Evolutionary conservation across 2,329 filamentous ascomycete genomes (phyloP), one percentile per base, ranked within the genome.

Genomic region (Penicillium palitans): DNA sequence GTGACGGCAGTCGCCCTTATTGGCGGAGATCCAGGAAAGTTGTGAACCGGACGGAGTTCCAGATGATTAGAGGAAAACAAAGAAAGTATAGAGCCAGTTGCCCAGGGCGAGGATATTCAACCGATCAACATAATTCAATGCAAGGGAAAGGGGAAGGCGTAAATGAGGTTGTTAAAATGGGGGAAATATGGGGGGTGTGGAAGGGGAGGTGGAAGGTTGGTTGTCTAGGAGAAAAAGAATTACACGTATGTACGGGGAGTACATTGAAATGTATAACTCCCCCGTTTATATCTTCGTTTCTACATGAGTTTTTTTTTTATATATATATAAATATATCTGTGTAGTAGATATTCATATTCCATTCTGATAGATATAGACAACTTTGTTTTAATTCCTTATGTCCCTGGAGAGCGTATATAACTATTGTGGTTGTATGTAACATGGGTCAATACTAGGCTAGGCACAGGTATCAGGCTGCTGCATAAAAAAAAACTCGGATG

Each of bases 1-100:
- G 47, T 64, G 60, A 66, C 59, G 63, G 61, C 61, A 61, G 59
- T 62, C 49, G 45, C 49, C 64, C 59, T 67, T 60, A 61, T 66
- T 66, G 63, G 65, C 60, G 61, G 59, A 53, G 58, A 48, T 37
- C 40, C 54, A 56, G 49, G 33, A 51, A 61, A 50, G 39, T 65
- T 66, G 41, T 50, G 52, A 65, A 63, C 48, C 56, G 56, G 60
- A 63, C 63, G 59, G 60, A 52, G 52, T 61, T 61, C 62, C 60
- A 64, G 25, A 40, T 37, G 15, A n/a, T 37, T n/a, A 56, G 48
- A 54, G 35, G 46, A 21, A 45, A 53, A 48, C n/a, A 48, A 53
- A 55, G 59, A 57, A 35, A 58, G 55, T 46, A 35, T 27, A 42
- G 44, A 47, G 49, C 55, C 35, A 47, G 48, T 25, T 44, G 47